These are phyloP conservation scores for Aspergillaceae sp. DNA, from an alignment of 2,329 filamentous ascomycete genomes.

Conservation along the genomic window DNA sequence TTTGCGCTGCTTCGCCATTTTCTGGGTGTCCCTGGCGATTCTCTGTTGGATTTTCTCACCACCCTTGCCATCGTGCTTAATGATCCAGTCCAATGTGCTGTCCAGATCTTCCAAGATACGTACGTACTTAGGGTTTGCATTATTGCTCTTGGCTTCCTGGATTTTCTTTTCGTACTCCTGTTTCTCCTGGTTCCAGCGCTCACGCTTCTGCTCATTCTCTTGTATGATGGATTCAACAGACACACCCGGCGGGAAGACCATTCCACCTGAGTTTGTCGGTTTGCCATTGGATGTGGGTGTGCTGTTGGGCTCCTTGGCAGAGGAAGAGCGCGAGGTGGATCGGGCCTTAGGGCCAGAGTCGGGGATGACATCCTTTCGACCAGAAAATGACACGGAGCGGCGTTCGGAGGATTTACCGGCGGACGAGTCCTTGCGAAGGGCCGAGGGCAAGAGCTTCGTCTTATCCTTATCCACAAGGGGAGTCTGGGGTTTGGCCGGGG, in stretches of 20 bases:
- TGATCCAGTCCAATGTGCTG: too few species aligned
- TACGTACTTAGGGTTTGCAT: conserved; percentile 1
- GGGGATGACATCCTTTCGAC: conserved; percentile 10
- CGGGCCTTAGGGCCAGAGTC: conserved; percentile 3
- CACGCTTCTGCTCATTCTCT: conserved; percentile 5
- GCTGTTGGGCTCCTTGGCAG: conserved; percentile 2
- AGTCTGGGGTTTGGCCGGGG: conserved; percentile 6
- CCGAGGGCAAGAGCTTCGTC: conserved; percentile 5
- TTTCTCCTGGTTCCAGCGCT: conserved; percentile 4
- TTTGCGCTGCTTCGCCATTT: not conserved
- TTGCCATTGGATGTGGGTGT: conserved; percentile 2
- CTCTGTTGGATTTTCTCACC: not conserved
- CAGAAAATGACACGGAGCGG: conserved; percentile 21
- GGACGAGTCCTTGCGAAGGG: conserved; percentile 17
- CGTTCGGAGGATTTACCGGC: conserved; percentile 7
- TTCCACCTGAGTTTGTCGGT: conserved; percentile 2
- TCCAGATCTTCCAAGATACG: too few species aligned
- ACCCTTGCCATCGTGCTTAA: too few species aligned
- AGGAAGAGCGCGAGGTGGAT: conserved; percentile 1
- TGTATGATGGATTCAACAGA: conserved; percentile 5
- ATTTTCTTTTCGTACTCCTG: not conserved
- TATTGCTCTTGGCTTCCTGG: not conserved
- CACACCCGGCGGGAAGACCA: conserved; percentile 10
- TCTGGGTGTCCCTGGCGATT: not conserved
- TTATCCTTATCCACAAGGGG: conserved; percentile 10